These are phyloP conservation scores for Trichosporon ovoides DNA, from an alignment of 1,284 basidiomycete species.

Conservation along the genomic window DNA sequence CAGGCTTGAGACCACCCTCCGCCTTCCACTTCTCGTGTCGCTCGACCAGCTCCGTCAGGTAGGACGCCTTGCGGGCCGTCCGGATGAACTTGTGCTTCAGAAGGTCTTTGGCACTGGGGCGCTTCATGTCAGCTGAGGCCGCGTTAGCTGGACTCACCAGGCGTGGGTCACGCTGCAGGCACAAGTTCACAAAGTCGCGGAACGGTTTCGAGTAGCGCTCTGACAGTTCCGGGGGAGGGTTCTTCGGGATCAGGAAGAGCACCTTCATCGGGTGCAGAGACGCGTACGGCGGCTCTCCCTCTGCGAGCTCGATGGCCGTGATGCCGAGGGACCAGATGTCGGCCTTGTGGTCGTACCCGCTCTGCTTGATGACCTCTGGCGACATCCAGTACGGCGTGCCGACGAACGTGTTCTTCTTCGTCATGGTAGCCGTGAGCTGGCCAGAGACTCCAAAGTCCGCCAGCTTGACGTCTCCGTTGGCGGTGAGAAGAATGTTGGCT, in stretches of 20 bases:
- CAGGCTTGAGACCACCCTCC: slow-evolving; percentile 73
- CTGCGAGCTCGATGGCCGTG: slow-evolving; percentile 94
- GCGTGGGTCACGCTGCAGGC: slow-evolving; percentile 87
- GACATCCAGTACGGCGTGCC: slow-evolving; percentile 99
- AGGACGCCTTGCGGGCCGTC: slow-evolving; percentile 87
- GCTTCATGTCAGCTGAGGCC: slow-evolving; percentile 51
- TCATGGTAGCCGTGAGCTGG: slow-evolving; percentile 91
- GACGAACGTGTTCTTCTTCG: slow-evolving; percentile 99
- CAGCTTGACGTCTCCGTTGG: slow-evolving; percentile 90
- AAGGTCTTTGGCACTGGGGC: slow-evolving; percentile 88
- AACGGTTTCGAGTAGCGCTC: slow-evolving; percentile 82
- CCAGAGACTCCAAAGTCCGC: slow-evolving; percentile 99
- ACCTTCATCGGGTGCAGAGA: slow-evolving; percentile 99
- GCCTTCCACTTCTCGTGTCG: slow-evolving; percentile 83
- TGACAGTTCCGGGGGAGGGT: slow-evolving; percentile 84
- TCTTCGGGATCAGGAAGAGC: slow-evolving; percentile 96
- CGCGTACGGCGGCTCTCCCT: slow-evolving; percentile 95
- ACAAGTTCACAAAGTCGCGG: slow-evolving; percentile 87
- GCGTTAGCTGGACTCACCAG: slow-evolving; percentile 56
- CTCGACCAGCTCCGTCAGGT: slow-evolving; percentile 92
- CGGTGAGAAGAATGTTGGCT: slow-evolving; percentile 89
- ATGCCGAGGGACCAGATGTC: slow-evolving; percentile 96
- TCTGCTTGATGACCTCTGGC: slow-evolving; percentile 98
- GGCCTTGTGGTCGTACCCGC: slow-evolving; percentile 96
- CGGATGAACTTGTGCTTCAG: slow-evolving; percentile 94